Evolutionary conservation across 2,329 filamentous ascomycete genomes (phyloP), one percentile per base, ranked within the genome.

Genomic region (Laburnicola sp.): DNA sequence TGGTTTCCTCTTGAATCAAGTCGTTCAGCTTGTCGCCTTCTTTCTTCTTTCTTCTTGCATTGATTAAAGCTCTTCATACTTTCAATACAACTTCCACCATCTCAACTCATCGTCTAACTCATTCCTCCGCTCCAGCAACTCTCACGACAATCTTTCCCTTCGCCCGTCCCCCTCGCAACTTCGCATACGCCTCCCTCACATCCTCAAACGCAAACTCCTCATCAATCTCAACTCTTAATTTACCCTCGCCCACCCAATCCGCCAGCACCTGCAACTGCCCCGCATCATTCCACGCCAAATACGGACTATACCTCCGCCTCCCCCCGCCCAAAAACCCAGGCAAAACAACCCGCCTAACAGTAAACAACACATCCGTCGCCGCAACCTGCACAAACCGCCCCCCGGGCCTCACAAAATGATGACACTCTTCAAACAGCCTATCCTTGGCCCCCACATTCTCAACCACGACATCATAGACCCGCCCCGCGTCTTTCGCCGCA

Each of bases 81-180:
- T 16, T 16, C 16, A 16, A 16, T 16, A 16, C 16, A 16, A 16
- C 16, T 16, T 1, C 16, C 16, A 16, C 16, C 16, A 16, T 16
- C 16, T 16, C 16, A 16, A 16, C 16, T 16, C 16, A 16, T 16
- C 16, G 16, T 16, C 16, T 16, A 16, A 16, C 16, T 16, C 16
- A 16, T 16, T 16, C 16, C 16, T 16, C 16, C 16, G 16, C 16
- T 16, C 28, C 11, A 8, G 16, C 10, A 16, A 45, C 34, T 23
- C 26, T 27, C 4, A 75, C 63, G 9, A 86, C 74, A 53, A 87
- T 66, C 69, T 86, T 87, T 0, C 84, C 84, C 46, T 68, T 77
- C 1, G 78, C 75, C 36, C 78, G 75, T 0, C 79, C 79, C 0
- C 71, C 78, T 68, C 79, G 83, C 58, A 86, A 59, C 62, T 76